Evolutionary conservation across 2,329 filamentous ascomycete genomes (phyloP).

Genomic region (Penicillium sp.): DNA sequence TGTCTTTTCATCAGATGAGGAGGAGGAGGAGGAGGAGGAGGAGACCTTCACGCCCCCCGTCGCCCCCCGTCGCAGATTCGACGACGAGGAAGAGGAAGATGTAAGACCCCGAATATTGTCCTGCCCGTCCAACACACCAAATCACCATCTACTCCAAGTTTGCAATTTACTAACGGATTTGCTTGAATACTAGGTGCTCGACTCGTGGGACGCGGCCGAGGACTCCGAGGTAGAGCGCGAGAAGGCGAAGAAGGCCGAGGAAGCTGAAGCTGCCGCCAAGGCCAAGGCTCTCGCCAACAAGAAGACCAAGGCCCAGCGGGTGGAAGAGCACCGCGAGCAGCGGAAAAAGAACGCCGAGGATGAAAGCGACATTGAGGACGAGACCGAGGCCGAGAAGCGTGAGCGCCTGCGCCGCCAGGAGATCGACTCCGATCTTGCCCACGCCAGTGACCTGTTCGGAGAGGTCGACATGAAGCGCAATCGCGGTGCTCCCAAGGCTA

Average conservation of each 20-base stretch:
- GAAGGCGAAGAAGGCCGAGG: conserved; percentile 84
- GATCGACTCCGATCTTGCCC: conserved; percentile 82
- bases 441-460: conserved; percentile 89
- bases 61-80: conserved; percentile 69
- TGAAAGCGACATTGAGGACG: conserved; percentile 61
- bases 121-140: not conserved
- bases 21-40: conserved; percentile 52
- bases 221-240: conserved; percentile 96
- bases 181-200: conserved; percentile 66
- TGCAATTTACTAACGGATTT: not conserved
- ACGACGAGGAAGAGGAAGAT: conserved; percentile 87
- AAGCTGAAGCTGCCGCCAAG: conserved; percentile 87
- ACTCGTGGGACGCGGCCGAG: conserved; percentile 95
- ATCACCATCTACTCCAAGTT: not conserved
- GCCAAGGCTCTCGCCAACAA: conserved; percentile 86
- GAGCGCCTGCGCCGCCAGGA: conserved; percentile 76
- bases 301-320: conserved; percentile 83
- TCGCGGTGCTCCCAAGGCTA: conserved; percentile 63
- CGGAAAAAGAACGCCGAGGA: conserved; percentile 60
- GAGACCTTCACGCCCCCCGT: conserved; percentile 50
- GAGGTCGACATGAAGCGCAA: conserved; percentile 68
- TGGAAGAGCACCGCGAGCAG: conserved; percentile 74
- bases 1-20: conserved; percentile 11
- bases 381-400: conserved; percentile 70
- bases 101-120: conserved; percentile 50